Evolutionary conservation across 192 early-diverging fungal species (phyloP), one percentile per base, ranked within the genome.

Genomic region (Backusella psychrophila): DNA sequence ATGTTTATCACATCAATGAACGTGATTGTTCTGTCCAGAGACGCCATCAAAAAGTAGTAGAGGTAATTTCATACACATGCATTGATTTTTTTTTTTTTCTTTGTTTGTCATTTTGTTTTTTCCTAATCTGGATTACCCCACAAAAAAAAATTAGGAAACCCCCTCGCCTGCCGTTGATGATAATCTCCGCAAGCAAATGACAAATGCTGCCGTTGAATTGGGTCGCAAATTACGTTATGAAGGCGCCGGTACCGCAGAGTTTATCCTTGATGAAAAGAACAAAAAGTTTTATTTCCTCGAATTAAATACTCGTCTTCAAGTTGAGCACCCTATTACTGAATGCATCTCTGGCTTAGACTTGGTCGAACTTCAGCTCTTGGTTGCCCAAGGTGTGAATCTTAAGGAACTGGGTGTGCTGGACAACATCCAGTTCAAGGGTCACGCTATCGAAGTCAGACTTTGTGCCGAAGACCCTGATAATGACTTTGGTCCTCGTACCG

Each of bases 241-340:
- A 46, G 87, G 89, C 12, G 86, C 85, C 3, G 89, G 89, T 49
- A 90, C 89, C 19, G 85, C 90, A 21, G 89, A 90, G 77, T 90
- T 89, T 52, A 85, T 90, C 68, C 77, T 89, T 29, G 85, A 86
- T 65, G 80, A 81, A 72, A 78, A 77, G 1, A 71, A 79, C 12
- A 80, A 81, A 31, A 80, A 86, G 52, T 90, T 86, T 71, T 90
- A 89, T 79, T 90, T 90, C 72, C 73, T 90, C 63, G 89, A 90
- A 74, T 81, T 90, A 77, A 90, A 90, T 80, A 88, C 89, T 6
- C 86, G 89, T 56, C 81, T 90, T 33, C 89, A 90, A 75, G 89
- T 91, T 7, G 89, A 90, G 79, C 89, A 90, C 67, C 87, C 88
- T 26, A 84, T 89, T 35, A 90, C 89, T 9, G 89, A 90, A 69